Evolutionary conservation across 2,329 filamentous ascomycete species (phyloP).

Genomic region (Calonectria crousiana): DNA sequence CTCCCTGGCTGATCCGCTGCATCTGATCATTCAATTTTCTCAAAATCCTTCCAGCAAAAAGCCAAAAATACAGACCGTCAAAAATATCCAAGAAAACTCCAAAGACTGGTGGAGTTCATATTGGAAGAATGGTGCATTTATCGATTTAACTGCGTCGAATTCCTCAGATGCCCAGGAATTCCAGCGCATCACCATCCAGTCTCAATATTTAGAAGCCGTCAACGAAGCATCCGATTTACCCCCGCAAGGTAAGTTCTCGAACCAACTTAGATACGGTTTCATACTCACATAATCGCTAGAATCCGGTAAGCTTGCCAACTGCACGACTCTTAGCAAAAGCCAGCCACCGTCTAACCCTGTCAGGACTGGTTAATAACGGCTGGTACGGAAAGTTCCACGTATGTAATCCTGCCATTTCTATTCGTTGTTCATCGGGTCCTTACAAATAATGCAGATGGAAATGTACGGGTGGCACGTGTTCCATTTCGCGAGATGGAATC

Average conservation of each 20-base stretch:
- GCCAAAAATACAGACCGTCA: neutral
- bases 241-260: neutral
- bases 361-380: neutral
- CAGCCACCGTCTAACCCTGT: neutral
- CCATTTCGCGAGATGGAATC: neutral
- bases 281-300: neutral
- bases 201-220: neutral
- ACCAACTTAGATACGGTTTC: neutral
- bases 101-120: neutral
- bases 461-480: neutral
- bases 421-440: too few species aligned
- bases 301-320: neutral
- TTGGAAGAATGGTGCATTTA: neutral
- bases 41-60: neutral
- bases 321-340: neutral
- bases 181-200: neutral
- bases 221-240: neutral
- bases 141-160: neutral
- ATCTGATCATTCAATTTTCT: neutral
- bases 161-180: neutral
- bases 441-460: neutral
- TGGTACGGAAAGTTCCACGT: conserved; percentile 1
- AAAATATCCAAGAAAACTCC: neutral
- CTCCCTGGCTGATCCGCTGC: neutral
- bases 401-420: neutral